Percentiles rank a stretch among this genome's conserved stretches.
phyloP scores from a whole-genome alignment of 345 rosid genomes.

The Cardamine chenopodiifolia region DNA sequence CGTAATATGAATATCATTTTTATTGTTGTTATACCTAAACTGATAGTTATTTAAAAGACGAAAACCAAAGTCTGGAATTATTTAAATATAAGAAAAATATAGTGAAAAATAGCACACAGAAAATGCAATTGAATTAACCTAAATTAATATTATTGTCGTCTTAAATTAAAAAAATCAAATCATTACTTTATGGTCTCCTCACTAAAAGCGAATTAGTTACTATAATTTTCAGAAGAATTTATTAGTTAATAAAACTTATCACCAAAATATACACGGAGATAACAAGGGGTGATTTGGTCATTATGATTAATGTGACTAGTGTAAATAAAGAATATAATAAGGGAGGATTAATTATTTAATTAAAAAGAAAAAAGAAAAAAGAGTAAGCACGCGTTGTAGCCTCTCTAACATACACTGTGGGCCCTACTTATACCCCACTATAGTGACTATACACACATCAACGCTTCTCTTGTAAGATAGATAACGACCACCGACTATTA shows the following conservation, averaged over 20 bases:
- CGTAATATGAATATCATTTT: background rate
- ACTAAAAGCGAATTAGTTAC: background rate
- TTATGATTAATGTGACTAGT: conserved; percentile 6
- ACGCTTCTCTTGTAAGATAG: background rate
- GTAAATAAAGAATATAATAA: background rate
- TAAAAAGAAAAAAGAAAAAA: background rate
- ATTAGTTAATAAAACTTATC: background rate
- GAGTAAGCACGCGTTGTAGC: conserved; percentile 47
- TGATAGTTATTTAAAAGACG: background rate
- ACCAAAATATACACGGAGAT: background rate
- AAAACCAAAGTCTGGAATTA: background rate
- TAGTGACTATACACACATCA: conserved; percentile 38
- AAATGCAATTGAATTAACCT: background rate
- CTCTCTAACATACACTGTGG: conserved; percentile 37
- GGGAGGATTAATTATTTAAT: background rate
- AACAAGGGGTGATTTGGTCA: conserved; percentile 21
- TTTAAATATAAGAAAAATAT: background rate
- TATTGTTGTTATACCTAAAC: conserved; percentile 9
- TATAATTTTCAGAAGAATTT: background rate
- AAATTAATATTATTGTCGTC: background rate
- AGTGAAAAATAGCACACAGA: background rate
- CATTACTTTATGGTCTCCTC: background rate
- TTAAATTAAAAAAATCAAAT: no score
- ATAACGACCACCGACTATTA: background rate
- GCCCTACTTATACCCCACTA: conserved; percentile 31